Evolutionary conservation across 2,329 filamentous ascomycete genomes (phyloP), one percentile per base, ranked within the genome.

Genomic region (Trichoderma sp.): DNA sequence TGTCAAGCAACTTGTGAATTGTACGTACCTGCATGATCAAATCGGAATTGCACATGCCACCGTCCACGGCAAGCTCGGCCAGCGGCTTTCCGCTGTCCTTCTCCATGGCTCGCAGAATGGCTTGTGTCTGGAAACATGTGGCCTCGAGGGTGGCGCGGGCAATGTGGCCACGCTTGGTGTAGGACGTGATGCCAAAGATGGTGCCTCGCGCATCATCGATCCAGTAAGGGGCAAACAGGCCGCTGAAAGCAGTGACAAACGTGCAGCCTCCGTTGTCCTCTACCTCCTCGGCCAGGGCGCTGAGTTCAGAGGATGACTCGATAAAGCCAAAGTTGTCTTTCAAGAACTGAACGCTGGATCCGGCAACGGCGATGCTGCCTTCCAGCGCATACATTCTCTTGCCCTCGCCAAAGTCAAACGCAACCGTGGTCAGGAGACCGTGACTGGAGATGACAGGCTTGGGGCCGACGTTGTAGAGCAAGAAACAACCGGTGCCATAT

Each of bases 161-260:
- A 74, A 94, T 91, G 78, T 94, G 92, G 6, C 91, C 91, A 43
- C 87, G 86, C 77, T 92, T 85, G 0, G 91, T 94, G 80, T 91
- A 90, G 70, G 92, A 89, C 0, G 91, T 93, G 74, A 93, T 91
- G 55, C 91, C 91, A 74, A 92, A 92, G 73, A 93, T 91, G 52
- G 91, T 94, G 68, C 91, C 92, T 75, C 91, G 87, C 1, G 91
- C 91, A 80, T 94, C 91, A 77, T 94, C 91, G 71, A 94, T 91
- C 92, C 91, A 94, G 81, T 94, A 94, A 0, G 92, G 92, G 0
- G 91, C 91, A 77, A 94, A 94, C 4, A 94, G 84, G 60, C 91
- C 91, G 77, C 89, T 92, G 77, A 94, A 94, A 11, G 91, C 92
- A 11, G 91, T 94, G 69, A 94, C 92, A 74, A 94, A 87, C 21